These are phyloP conservation scores for Falciphora oryzae DNA, from an alignment of 2,329 filamentous ascomycete species.

Conservation along the genomic window DNA sequence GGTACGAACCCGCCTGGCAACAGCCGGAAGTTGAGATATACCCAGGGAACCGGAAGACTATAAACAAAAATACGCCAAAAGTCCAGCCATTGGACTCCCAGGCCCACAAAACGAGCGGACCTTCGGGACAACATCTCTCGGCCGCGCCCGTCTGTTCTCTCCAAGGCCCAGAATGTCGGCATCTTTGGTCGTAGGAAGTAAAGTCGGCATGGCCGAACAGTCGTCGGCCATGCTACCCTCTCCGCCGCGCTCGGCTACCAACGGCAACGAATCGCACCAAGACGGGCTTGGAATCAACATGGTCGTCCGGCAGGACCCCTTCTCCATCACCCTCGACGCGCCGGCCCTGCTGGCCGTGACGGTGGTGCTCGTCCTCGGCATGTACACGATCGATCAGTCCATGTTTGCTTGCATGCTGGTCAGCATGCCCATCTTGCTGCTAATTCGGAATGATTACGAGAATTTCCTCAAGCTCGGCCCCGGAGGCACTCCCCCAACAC, in stretches of 20 bases:
- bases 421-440: slow-evolving; percentile 40
- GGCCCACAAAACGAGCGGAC: no score
- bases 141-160: no score
- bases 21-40: no score
- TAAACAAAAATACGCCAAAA: no score
- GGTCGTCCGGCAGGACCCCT: slow-evolving; percentile 42
- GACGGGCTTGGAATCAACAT: slow-evolving; percentile 30
- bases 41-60: no score
- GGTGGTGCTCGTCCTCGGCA: slow-evolving; percentile 41
- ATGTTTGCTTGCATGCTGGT: slow-evolving; percentile 44
- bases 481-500: slow-evolving; percentile 71
- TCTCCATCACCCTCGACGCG: slow-evolving; percentile 49
- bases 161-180: neutral
- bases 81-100: no score
- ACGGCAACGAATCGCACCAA: slow-evolving; percentile 10
- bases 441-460: slow-evolving; percentile 64
- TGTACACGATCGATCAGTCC: slow-evolving; percentile 45
- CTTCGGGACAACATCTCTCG: no score
- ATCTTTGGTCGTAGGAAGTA: slow-evolving; percentile 3
- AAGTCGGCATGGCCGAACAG: neutral
- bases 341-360: slow-evolving; percentile 39
- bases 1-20: no score
- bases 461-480: slow-evolving; percentile 74
- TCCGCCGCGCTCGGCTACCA: slow-evolving; percentile 6
- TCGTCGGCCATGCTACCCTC: slow-evolving; percentile 3